Evolutionary conservation across 257 asterid genomes (phyloP).

Genomic region (Forsythia suspensa): DNA sequence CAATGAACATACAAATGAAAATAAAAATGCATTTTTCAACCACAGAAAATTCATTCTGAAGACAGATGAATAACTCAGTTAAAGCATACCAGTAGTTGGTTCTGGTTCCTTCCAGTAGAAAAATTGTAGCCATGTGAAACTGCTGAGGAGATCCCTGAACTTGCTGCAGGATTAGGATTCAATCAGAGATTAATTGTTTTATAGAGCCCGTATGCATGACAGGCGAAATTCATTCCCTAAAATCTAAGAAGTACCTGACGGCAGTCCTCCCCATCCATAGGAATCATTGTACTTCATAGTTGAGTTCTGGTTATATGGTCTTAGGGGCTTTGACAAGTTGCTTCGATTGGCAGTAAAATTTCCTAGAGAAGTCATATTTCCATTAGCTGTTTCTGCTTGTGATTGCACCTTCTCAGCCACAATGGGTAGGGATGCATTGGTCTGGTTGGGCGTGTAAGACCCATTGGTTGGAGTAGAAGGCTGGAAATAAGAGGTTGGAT

Average conservation of each 20-base stretch:
- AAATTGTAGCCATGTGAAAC: slow-evolving; percentile 27
- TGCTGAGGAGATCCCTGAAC: slow-evolving; percentile 35
- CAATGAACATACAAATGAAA: neutral
- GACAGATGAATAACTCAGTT: neutral
- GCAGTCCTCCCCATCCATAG: slow-evolving; percentile 39
- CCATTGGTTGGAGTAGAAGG: slow-evolving; percentile 27
- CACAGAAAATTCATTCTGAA: neutral
- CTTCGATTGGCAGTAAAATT: slow-evolving; percentile 23
- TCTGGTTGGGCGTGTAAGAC: slow-evolving; percentile 14
- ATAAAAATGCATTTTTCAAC: neutral
- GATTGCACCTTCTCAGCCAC: slow-evolving; percentile 25
- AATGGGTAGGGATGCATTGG: slow-evolving; percentile 25
- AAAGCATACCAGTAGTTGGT: slow-evolving; percentile 32
- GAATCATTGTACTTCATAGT: slow-evolving; percentile 28
- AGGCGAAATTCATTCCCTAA: neutral
- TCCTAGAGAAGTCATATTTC: slow-evolving; percentile 25
- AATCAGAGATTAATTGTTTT: neutral
- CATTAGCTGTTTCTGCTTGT: slow-evolving; percentile 26
- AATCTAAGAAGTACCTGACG: slow-evolving; percentile 29
- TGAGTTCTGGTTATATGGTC: slow-evolving; percentile 24
- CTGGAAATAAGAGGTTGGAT: slow-evolving; percentile 38
- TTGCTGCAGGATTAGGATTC: slow-evolving; percentile 16
- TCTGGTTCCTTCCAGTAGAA: slow-evolving; percentile 34
- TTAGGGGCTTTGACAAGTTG: slow-evolving; percentile 24
- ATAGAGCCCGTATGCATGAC: neutral